Percentiles rank a stretch among this genome's conserved stretches.
Conservation (phyloP, 208 protist species). For the Angomonas ambiguus region DNA sequence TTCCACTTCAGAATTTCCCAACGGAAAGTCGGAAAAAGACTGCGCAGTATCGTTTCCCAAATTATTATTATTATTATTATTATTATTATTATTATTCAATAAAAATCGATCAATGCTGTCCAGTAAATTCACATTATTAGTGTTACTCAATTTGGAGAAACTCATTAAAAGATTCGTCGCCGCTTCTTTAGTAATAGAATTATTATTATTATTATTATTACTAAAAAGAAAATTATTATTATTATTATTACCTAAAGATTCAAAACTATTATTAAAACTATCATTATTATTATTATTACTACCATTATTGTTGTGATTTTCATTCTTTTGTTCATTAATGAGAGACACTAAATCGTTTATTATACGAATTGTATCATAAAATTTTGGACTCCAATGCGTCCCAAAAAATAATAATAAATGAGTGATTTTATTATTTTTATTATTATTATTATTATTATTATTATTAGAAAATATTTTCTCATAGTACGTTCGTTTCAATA, state of each 20-base stretch:
- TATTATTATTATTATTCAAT: background rate
- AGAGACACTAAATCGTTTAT: background rate
- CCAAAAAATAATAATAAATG: background rate
- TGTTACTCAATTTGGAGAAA: background rate
- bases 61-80: background rate
- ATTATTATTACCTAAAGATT: background rate
- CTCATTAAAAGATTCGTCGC: background rate
- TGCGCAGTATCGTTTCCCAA: background rate
- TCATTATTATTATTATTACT: background rate
- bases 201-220: constrained; percentile 10
- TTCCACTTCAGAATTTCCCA: background rate
- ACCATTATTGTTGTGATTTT: background rate
- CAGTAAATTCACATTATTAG: background rate
- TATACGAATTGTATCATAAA: background rate
- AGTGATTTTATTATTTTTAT: background rate
- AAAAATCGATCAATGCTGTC: background rate
- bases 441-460: too few species aligned
- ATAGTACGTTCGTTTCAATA: background rate
- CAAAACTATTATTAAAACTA: background rate
- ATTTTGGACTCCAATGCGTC: background rate
- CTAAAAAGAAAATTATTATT: background rate
- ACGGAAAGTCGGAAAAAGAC: too few species aligned
- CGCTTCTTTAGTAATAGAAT: background rate
- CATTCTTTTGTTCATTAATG: too few species aligned
- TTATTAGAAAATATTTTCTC: background rate